Evolutionary conservation across 257 asterid species (phyloP), one percentile per base, ranked within the genome.

Genomic region (Fraxinus pennsylvanica): DNA sequence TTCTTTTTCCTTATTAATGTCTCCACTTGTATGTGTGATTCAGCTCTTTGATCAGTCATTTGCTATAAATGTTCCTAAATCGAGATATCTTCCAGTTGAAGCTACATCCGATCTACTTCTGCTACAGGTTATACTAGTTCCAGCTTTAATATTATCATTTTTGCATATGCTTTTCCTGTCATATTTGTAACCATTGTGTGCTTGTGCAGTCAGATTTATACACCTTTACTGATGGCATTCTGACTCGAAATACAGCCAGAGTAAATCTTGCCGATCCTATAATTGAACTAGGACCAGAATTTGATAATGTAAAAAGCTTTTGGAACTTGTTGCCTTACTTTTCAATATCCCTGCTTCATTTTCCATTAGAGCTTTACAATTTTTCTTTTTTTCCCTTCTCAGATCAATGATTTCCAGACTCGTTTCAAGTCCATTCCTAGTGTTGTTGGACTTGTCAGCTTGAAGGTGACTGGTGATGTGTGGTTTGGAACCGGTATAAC

Each of bases 391-490:
- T 66, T 39, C 57, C 52, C 19, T 77, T 83, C 65, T 65, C 86
- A 94, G 99, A 88, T 91, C 65, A 80, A 84, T 74, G 96, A 92
- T 78, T 88, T 92, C 63, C 83, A 52, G 57, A 79, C 68, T 78
- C 97, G 97, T 59, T 90, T 94, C 90, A 92, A 91, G 88, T 89
- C 94, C 52, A 80, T 90, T 78, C 99, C 99, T 14, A 88, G 92
- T 79, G 74, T 92, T 84, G 13, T 94, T 81, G 97, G 83, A 80
- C 97, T 94, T 73, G 92, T 92, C 82, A 87, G 86, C 76, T 88
- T 94, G 90, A 77, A 88, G 86, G 97, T 92, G 83, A 82, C 90
- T 13, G 99, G 99, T 83, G 91, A 94, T 88, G 97, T 94, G 84
- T 92, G 92, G 95, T 92, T 94, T 76, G 97, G 99, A 77, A 69